Conservation (phyloP, 768 basidiomycete genomes). For the Lactarius hengduanensis region DNA sequence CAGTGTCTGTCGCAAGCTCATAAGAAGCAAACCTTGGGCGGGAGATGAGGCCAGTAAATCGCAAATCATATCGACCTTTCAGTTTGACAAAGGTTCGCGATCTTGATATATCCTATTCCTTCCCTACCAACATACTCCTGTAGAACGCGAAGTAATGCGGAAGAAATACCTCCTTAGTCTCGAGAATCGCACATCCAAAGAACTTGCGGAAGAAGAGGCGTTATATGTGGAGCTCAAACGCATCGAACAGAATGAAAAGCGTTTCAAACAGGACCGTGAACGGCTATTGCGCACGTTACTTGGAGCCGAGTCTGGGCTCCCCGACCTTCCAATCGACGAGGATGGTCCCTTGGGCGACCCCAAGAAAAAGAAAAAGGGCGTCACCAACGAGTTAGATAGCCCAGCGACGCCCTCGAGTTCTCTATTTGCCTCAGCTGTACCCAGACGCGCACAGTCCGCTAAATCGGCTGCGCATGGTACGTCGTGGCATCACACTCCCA, state of each 20-base stretch:
- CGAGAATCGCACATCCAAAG: constrained; percentile 83
- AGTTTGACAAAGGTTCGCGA: constrained; percentile 84
- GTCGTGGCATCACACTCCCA: constrained; percentile 8
- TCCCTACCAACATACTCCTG: background rate
- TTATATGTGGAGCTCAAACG: constrained; percentile 91
- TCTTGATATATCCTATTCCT: background rate
- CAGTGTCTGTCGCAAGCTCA: constrained; percentile 82
- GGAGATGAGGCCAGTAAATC: constrained; percentile 76
- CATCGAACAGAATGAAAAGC: constrained; percentile 89
- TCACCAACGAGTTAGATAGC: constrained; percentile 40
- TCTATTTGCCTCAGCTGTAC: constrained; percentile 19
- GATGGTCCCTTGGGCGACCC: constrained; percentile 53
- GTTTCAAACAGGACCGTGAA: constrained; percentile 85
- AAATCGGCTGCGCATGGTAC: constrained; percentile 62
- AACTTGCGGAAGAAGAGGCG: constrained; percentile 94
- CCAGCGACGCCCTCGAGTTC: constrained; percentile 47
- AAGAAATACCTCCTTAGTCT: constrained; percentile 85
- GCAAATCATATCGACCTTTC: constrained; percentile 64
- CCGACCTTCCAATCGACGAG: constrained; percentile 65
- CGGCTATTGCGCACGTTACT: constrained; percentile 80
- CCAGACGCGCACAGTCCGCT: constrained; percentile 43
- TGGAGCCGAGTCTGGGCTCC: constrained; percentile 84
- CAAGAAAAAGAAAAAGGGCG: constrained; percentile 55
- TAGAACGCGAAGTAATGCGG: constrained; percentile 84
- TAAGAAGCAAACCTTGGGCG: constrained; percentile 79